phyloP scores from a whole-genome alignment of 176 grass and related monocot genomes.

The Rhipidocladum racemiflorum region DNA sequence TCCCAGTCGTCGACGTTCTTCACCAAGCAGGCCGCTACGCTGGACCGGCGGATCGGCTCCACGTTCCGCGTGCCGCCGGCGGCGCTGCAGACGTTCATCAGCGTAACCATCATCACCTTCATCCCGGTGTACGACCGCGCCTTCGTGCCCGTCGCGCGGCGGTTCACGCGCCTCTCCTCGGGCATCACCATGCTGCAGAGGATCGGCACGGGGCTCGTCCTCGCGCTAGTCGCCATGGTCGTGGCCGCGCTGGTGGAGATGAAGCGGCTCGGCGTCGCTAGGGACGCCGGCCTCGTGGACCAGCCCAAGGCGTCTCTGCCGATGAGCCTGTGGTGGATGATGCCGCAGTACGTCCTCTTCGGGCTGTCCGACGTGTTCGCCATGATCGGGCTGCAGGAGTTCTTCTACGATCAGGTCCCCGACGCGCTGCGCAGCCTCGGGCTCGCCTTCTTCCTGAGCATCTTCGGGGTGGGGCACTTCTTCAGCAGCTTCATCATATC shows the following conservation, averaged over 20 bases:
- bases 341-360: conserved; percentile 72
- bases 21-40: conserved; percentile 43
- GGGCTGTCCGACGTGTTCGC: conserved; percentile 79
- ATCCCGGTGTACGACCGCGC: conserved; percentile 46
- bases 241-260: conserved; percentile 46
- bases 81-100: conserved; percentile 39
- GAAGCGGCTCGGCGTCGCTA: conserved; percentile 35
- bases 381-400: conserved; percentile 79
- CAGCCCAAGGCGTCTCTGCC: conserved; percentile 38
- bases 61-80: conserved; percentile 40
- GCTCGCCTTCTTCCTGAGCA: conserved; percentile 43
- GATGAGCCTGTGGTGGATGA: conserved; percentile 93
- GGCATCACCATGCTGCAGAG: conserved; percentile 60
- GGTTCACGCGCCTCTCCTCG: conserved; percentile 25
- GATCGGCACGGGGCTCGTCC: conserved; percentile 38
- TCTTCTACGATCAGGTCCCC: conserved; percentile 92
- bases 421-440: conserved; percentile 51
- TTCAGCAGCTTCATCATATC: conserved; percentile 48
- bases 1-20: conserved; percentile 47
- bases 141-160: conserved; percentile 28
- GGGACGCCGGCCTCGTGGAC: conserved; percentile 41
- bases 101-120: conserved; percentile 37
- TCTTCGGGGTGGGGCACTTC: conserved; percentile 40
- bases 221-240: conserved; percentile 35
- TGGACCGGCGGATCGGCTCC: conserved; percentile 40